Evolutionary conservation across 2,329 filamentous ascomycete species (phyloP), one percentile per base, ranked within the genome.

Genomic region (Proliferodiscus dingleyae): DNA sequence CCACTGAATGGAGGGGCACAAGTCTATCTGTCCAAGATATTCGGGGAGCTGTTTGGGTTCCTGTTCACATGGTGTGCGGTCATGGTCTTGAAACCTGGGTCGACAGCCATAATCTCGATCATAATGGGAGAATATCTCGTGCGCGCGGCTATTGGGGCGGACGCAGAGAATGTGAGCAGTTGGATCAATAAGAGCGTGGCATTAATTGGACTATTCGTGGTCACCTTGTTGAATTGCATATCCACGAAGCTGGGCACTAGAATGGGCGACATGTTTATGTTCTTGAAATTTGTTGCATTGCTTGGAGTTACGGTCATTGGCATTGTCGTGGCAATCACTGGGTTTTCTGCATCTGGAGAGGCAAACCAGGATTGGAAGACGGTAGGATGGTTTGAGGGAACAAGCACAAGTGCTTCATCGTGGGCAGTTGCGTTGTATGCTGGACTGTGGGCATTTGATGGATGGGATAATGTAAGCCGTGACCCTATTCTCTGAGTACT

Each of bases 91-190:
- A 97, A 96, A 69, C 93, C 93, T 0, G 93, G 93, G 2, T 87
- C 87, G 30, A 84, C 89, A 8, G 93, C 93, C 51, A 98, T 98
- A 62, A 89, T 98, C 54, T 79, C 91, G 54, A 96, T 98, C 56
- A 96, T 98, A 61, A 96, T 97, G 73, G 93, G 93, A 34, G 93
- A 98, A 68, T 98, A 98, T 63, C 72, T 95, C n/a, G 88, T 96
- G 43, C 78, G 89, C 37, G 90, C 89, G 11, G 77, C 86, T 34
- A 84, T 95, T 47, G 90, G 90, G 7, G 82, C 89, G n/a, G 88
- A 95, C 47, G 87, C 87, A 2, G 83, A 87, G 59, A 81, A 81
- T 19, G 77, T 89, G 45, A 93, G 80, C 61, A 79, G 82, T 2
- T 97, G 91, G 90, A 78, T 96, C 61, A 89, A 87, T 71, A 98